Base-by-base conservation (phyloP, 2,329 filamentous ascomycete genomes). In the Trichoderma breve region DNA sequence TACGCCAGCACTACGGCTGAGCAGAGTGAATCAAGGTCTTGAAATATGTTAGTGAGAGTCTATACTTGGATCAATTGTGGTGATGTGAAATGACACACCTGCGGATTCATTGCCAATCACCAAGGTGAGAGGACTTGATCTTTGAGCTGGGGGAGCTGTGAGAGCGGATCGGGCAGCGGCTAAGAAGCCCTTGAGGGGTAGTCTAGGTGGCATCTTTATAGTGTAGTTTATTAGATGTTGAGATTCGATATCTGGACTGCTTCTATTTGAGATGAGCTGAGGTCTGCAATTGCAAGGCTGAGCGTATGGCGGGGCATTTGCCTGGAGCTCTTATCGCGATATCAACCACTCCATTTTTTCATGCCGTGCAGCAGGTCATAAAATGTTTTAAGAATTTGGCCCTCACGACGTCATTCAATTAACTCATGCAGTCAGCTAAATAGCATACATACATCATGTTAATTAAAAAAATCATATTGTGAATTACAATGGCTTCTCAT, bases 11-110 rank as follows among this genome's bases (percentile, higher is more conserved):
- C 81, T 21, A 96, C 82, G 30, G 93, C 89, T 32, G 89, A 91
- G 80, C 91, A 93, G 75, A 96, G 87, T 2, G 93, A 95, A 82
- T 96, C 93, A 70, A 96, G 90, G 76, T 96, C 93, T 92, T 55
- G 7, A 14, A 2, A n/a, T 51, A 2, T 9, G 14, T 68, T 39
- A 63, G 61, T n/a, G 1, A 32, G 18, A 32, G 1, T 11, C 2
- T 53, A 11, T 18, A 34, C 6, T 5, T 36, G 28, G 9, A 34
- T 3, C n/a, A 9, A 34, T n/a, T 0, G 57, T 21, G 11, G n/a
- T 39, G 6, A 39, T 70, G 14, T 34, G n/a, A 60, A n/a, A 9
- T 53, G 55, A 43, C 39, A 43, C 78, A 89, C 90, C 90, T 71
- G 89, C 90, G 26, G 90, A 90, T 79, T 92, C 90, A 74, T 92